Evolutionary conservation across 257 asterid species (phyloP), one percentile per base, ranked within the genome.

Genomic region (Solanum ahanhuiri): DNA sequence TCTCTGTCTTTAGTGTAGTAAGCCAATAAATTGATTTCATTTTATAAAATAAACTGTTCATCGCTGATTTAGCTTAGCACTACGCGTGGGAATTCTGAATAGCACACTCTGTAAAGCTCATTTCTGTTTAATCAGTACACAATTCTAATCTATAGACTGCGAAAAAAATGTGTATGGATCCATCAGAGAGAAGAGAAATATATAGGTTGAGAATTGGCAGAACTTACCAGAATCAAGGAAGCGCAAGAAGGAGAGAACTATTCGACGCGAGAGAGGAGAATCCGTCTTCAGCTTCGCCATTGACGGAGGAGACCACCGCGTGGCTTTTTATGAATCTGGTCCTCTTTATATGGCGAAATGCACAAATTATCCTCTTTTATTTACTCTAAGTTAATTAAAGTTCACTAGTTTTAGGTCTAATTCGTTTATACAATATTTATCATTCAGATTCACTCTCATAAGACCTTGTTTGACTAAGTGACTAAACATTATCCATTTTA

Each of bases 221-320:
- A 41, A 5, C 23, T 66, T 86, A 95, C 98, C 96, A 64, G 96
- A 89, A 86, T 89, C 88, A 88, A 95, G 98, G 89, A 95, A 95
- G 48, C 87, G 92, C 86, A 95, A 88, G 89, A 95, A 92, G 33
- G 98, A 92, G 86, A 88, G 88, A 33, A 90, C 97, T 91, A 95
- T 94, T 85, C 97, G 98, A 79, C 92, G 96, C 73, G 96, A 93
- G 88, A 95, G 85, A 57, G 96, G 97, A 89, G 95, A 91, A 87
- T 93, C 98, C 31, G 94, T 90, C 83, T 86, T 92, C 87, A 92
- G 88, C 70, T 66, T 91, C 95, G 95, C 91, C 98, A 94, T 94
- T 77, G 60, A 75, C 82, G 82, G 58, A 75, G 33, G 87, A 43
- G 35, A 41, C 37, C 83, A 41, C 35, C 51, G 81, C 28, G 48